These are phyloP conservation scores for Xylaria sp. DNA, from an alignment of 2,329 filamentous ascomycete genomes.

Conservation along the genomic window DNA sequence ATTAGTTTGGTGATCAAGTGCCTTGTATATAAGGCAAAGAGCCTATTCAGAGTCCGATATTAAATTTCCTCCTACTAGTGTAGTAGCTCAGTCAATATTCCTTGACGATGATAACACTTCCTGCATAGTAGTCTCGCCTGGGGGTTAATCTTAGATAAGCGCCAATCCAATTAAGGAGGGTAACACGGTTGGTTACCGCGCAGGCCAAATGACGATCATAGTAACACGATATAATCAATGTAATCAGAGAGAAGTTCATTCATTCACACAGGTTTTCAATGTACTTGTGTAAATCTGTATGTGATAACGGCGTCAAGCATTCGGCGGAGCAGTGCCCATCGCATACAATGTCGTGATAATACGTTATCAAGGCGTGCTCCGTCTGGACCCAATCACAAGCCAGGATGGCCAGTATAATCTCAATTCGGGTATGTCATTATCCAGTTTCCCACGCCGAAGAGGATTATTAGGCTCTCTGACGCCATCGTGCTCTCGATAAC, in stretches of 20 bases:
- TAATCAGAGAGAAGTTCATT: neutral
- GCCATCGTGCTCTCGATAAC: slow-evolving; percentile 18
- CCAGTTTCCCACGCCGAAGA: slow-evolving; percentile 9
- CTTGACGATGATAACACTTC: neutral
- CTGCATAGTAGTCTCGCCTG: neutral
- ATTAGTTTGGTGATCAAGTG: neutral
- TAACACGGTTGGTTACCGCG: neutral
- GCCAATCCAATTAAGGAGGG: neutral
- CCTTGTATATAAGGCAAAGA: neutral
- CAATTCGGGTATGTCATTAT: slow-evolving; percentile 9
- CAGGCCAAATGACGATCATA: neutral
- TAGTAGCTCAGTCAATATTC: neutral
- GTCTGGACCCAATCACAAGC: slow-evolving; percentile 30
- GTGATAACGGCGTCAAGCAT: neutral
- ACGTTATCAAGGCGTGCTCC: slow-evolving; percentile 36
- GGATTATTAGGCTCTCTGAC: slow-evolving; percentile 28
- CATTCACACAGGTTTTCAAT: neutral
- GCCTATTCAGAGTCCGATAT: neutral
- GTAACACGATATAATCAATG: neutral
- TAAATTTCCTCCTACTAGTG: neutral
- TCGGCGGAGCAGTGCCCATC: slow-evolving; percentile 1
- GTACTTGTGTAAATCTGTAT: neutral
- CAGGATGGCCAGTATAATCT: neutral
- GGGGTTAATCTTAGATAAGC: neutral
- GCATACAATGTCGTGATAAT: slow-evolving; percentile 34